These are phyloP conservation scores for Mytilinidion resinicola DNA, from an alignment of 495 filamentous ascomycete species.

Conservation along the genomic window DNA sequence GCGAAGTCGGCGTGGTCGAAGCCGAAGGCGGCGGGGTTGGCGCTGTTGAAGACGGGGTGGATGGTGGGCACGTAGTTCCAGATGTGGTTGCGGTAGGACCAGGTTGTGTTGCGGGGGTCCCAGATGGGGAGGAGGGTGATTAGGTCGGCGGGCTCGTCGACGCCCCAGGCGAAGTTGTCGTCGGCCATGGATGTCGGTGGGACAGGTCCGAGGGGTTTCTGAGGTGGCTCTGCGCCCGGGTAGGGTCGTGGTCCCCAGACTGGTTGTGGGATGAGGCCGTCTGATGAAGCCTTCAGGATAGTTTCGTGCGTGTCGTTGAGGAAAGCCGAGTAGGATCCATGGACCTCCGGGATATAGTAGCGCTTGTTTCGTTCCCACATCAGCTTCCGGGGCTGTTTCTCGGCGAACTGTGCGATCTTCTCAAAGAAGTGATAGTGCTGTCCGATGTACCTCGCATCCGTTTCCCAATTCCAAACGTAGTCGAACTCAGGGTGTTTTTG, in stretches of 20 bases:
- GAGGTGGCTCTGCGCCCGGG: constrained; percentile 35
- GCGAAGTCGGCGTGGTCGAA: constrained; percentile 30
- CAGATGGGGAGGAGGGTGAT: constrained; percentile 67
- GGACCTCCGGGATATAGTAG: constrained; percentile 60
- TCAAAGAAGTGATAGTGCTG: constrained; percentile 66
- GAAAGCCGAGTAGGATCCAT: constrained; percentile 56
- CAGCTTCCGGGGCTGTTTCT: constrained; percentile 57
- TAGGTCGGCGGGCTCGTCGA: constrained; percentile 69
- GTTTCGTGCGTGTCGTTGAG: constrained; percentile 42
- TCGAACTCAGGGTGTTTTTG: constrained; percentile 64
- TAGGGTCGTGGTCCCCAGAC: constrained; percentile 58
- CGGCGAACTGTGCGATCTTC: constrained; percentile 52
- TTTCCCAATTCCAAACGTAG: constrained; percentile 71
- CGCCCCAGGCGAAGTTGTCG: constrained; percentile 65
- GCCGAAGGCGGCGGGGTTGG: constrained; percentile 23
- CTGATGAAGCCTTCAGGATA: constrained; percentile 29
- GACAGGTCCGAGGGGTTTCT: constrained; percentile 53
- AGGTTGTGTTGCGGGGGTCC: constrained; percentile 57
- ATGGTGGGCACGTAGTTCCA: constrained; percentile 54
- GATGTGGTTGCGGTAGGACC: constrained; percentile 55
- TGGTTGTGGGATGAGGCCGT: constrained; percentile 32
- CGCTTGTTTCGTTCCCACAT: constrained; percentile 71
- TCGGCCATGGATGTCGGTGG: constrained; percentile 48
- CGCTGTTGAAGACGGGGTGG: constrained; percentile 28
- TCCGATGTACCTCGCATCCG: constrained; percentile 64